Evolutionary conservation across 1,139 yeast genomes (phyloP).

Genomic region (Yamadazyma oceani): DNA sequence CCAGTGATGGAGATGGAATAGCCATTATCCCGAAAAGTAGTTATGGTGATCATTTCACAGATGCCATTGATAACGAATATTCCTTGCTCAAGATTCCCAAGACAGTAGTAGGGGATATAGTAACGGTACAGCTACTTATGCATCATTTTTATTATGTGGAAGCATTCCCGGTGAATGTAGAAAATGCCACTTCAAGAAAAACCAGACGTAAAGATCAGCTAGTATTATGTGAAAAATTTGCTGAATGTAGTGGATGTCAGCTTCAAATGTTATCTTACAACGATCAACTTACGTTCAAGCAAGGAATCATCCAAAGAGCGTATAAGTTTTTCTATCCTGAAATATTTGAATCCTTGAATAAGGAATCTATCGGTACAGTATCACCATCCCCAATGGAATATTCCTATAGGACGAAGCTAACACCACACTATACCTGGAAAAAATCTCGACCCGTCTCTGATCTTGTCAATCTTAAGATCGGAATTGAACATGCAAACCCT

Average conservation of each 20-base stretch:
- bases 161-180: slow-evolving; percentile 23
- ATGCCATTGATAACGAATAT: slow-evolving; percentile 17
- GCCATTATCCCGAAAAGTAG: slow-evolving; percentile 30
- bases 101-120: slow-evolving; percentile 39
- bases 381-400: slow-evolving; percentile 57
- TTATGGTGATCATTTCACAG: slow-evolving; percentile 20
- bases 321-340: slow-evolving; percentile 35
- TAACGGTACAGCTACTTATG: slow-evolving; percentile 26
- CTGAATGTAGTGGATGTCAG: slow-evolving; percentile 59
- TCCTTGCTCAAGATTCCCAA: slow-evolving; percentile 40
- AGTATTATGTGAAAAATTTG: slow-evolving; percentile 68
- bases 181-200: slow-evolving; percentile 12
- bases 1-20: slow-evolving; percentile 41
- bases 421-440: slow-evolving; percentile 84
- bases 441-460: slow-evolving; percentile 1
- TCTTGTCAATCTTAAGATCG: slow-evolving; percentile 20
- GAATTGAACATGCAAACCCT: slow-evolving; percentile 40
- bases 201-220: slow-evolving; percentile 27
- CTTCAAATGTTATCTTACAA: slow-evolving; percentile 45
- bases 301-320: slow-evolving; percentile 32
- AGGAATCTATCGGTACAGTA: slow-evolving; percentile 14
- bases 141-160: slow-evolving; percentile 37
- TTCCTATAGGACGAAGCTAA: slow-evolving; percentile 83
- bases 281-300: slow-evolving; percentile 36
- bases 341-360: slow-evolving; percentile 11